phyloP scores from a whole-genome alignment of 768 basidiomycete genomes.

The Kwoniella sp. region DNA sequence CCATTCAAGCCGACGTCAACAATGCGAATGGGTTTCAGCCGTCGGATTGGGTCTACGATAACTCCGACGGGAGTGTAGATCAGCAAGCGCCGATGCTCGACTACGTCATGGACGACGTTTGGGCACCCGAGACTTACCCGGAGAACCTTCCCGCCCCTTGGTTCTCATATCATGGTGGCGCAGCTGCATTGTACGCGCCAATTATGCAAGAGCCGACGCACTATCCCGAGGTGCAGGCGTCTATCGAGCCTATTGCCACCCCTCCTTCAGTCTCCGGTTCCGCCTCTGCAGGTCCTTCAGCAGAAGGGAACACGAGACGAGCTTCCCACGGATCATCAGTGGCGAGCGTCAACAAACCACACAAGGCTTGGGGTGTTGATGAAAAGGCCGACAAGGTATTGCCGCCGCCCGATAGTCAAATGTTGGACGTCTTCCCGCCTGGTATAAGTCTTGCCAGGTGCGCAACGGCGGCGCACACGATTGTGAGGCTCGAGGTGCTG shows the following conservation, averaged over 20 bases:
- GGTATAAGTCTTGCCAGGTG: conserved; percentile 51
- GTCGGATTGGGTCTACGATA: not conserved
- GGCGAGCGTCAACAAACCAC: conserved; percentile 26
- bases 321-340: conserved; percentile 3
- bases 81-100: conserved; percentile 2
- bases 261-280: conserved; percentile 2
- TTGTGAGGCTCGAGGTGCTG: conserved; percentile 53
- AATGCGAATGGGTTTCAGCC: not conserved
- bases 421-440: conserved; percentile 48
- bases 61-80: not conserved
- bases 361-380: conserved; percentile 56
- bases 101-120: conserved; percentile 35
- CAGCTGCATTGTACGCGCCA: conserved; percentile 41
- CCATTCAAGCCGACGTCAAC: not conserved
- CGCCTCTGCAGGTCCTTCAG: not conserved
- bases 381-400: conserved; percentile 30
- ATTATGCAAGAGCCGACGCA: conserved; percentile 28
- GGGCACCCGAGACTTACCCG: conserved; percentile 51
- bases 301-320: conserved; percentile 9
- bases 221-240: conserved; percentile 26
- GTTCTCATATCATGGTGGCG: conserved; percentile 48
- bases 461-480: conserved; percentile 53
- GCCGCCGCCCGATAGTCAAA: conserved; percentile 16
- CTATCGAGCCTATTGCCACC: conserved; percentile 14
- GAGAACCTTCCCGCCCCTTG: conserved; percentile 51